Evolutionary conservation across 352 stramenopile genomes (phyloP), one percentile per base, ranked within the genome.

Genomic region (Phytopythium mirpurense): DNA sequence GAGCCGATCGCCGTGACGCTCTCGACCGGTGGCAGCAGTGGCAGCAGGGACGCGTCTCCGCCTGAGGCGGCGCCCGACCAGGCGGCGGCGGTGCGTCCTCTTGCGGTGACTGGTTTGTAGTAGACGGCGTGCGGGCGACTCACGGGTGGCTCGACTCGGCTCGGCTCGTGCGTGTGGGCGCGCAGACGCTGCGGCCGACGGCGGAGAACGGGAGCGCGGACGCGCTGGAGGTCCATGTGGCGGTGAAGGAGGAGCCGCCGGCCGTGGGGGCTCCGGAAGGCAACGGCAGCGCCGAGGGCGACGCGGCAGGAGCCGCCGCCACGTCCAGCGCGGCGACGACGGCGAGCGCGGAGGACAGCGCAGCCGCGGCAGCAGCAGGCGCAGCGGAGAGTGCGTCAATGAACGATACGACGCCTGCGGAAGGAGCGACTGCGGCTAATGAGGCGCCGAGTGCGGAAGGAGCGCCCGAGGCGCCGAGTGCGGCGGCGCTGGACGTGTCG

Each of bases 1-100:
- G 83, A 93, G 76, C 83, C 77, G 49, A 90, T 93, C 34, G 61
- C 57, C 40, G 46, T 59, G 8, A 41, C 64, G 40, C 54, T 65
- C 27, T 40, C 40, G 46, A 26, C 41, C 21, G 16, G 27, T 40
- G 29, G 29, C 29, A 10, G 29, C 29, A 9, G 5, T 32, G 29
- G 5, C 29, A 32, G 29, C 29, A 32, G 29, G 9, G 9, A 32
- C 29, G n/a, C n/a, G n/a, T n/a, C n/a, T n/a, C n/a, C n/a, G n/a
- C n/a, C n/a, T n/a, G n/a, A n/a, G n/a, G n/a, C n/a, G n/a, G n/a
- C n/a, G n/a, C n/a, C n/a, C n/a, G n/a, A n/a, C 29, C 31, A 34
- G 11, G 19, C 10, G 40, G 11, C 29, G 29, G 29, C 41, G 45
- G 44, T 56, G 53, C 42, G 45, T 38, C 23, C 9, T 32, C 35